Evolutionary conservation across 1,284 basidiomycete genomes (phyloP).

Genomic region (Microbotryum intermedium): DNA sequence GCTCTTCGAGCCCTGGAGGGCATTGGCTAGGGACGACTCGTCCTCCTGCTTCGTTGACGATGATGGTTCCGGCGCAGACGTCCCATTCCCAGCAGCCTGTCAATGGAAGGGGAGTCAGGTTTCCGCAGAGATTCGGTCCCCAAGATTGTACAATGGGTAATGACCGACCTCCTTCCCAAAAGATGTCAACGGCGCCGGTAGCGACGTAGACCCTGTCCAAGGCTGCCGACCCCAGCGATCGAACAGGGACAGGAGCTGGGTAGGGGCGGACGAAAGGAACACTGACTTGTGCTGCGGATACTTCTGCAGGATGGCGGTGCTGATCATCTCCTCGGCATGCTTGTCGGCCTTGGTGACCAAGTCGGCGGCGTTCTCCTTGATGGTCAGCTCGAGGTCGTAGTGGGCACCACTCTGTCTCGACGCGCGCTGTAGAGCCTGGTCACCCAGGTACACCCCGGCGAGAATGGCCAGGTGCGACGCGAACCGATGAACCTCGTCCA

Average conservation of each 20-base stretch:
- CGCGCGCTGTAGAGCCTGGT: slow-evolving; percentile 26
- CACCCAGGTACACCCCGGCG: slow-evolving; percentile 31
- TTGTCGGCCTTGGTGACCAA: slow-evolving; percentile 30
- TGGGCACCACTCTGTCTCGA: slow-evolving; percentile 11
- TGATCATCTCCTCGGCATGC: slow-evolving; percentile 29
- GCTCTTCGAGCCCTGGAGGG: slow-evolving; percentile 11
- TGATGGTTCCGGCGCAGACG: slow-evolving; percentile 34
- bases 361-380: slow-evolving; percentile 33
- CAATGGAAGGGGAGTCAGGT: neutral
- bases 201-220: slow-evolving; percentile 36
- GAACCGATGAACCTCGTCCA: slow-evolving; percentile 27
- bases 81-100: slow-evolving; percentile 38
- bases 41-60: slow-evolving; percentile 35
- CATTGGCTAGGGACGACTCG: slow-evolving; percentile 34
- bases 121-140: no score
- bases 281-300: slow-evolving; percentile 30
- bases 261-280: no score
- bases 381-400: slow-evolving; percentile 17
- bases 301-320: slow-evolving; percentile 18
- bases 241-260: slow-evolving; percentile 29
- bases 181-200: slow-evolving; percentile 34
- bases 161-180: slow-evolving; percentile 27
- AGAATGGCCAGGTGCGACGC: slow-evolving; percentile 22
- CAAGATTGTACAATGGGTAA: no score
- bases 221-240: slow-evolving; percentile 34